A percentile compares a stretch with the other conserved stretches of the same genome.
Conservation (phyloP, 1,284 basidiomycete species). For the Bjerkandera adusta region DNA sequence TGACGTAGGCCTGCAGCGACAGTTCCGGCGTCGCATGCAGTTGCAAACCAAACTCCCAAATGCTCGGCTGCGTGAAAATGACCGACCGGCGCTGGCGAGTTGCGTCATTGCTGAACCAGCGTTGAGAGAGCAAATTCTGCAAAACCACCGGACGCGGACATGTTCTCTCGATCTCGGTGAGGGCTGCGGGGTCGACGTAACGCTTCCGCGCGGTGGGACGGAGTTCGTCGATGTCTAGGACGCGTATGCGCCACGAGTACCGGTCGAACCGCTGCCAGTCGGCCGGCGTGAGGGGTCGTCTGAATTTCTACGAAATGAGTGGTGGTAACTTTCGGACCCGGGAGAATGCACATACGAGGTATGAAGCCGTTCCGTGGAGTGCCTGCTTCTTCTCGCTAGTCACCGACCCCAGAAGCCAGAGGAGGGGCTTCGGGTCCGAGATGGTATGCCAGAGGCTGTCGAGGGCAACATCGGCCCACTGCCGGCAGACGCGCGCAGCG, state of each 20-base stretch:
- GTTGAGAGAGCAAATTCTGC: conserved; percentile 47
- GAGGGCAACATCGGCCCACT: conserved; percentile 29
- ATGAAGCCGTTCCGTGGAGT: background rate
- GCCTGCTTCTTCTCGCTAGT: conserved; percentile 13
- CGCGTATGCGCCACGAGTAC: conserved; percentile 54
- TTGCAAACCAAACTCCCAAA: conserved; percentile 32
- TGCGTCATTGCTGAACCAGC: conserved; percentile 29
- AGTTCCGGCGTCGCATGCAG: conserved; percentile 24
- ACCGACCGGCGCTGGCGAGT: conserved; percentile 33
- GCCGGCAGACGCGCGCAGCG: conserved; percentile 28
- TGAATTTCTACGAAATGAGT: conserved; percentile 37
- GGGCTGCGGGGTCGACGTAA: conserved; percentile 25
- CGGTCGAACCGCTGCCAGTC: conserved; percentile 59
- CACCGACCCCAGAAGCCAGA: conserved; percentile 39
- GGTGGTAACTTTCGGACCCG: conserved; percentile 2
- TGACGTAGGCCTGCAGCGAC: conserved; percentile 36
- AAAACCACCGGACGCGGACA: conserved; percentile 49
- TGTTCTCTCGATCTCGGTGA: conserved; percentile 55
- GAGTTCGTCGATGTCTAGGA: conserved; percentile 19
- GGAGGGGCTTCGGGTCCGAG: conserved; percentile 38
- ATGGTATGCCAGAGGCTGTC: conserved; percentile 28
- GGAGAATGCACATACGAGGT: background rate
- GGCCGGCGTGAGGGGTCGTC: conserved; percentile 36
- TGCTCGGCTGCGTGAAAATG: conserved; percentile 42
- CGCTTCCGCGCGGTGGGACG: background rate